Base-by-base conservation (phyloP, 306 rosid genomes). In the Vigna radiata region DNA sequence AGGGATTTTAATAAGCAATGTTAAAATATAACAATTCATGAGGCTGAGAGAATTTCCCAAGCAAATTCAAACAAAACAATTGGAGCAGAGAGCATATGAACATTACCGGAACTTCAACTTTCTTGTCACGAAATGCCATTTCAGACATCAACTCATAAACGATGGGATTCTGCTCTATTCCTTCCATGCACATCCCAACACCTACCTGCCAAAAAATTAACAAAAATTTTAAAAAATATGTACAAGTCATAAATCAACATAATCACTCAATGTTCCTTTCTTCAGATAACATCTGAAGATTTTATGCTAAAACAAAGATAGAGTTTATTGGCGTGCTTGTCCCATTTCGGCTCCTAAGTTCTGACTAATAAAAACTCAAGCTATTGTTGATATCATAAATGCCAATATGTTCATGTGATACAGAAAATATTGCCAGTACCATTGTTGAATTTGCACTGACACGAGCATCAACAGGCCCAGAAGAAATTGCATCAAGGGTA, bases 161-260 rank as follows among this genome's bases (percentile, higher is more conserved):
- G 53, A 94, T 88, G 50, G 97, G 96, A 84, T 94, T 92, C 5
- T 91, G 96, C 89, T 94, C 96, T 82, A 90, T 94, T 77, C 97
- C 98, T 88, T 94, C 98, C 98, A 94, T 94, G 87, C 98, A 92
- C 95, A 89, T 89, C 72, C 98, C 98, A 87, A 94, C 97, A 36
- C 98, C 98, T 59, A 92, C 89, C 98, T 94, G 75, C 84, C 79
- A 36, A 41, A 64, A 5, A 62, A 8, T 78, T 64, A 66, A 72
- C 10, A 37, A 16, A 31, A 69, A 69, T 46, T 55, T 47, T 39
- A 77, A 61, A 69, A 53, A 81, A 31, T 72, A 85, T 53, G 43
- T 61, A 27, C 11, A 69, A 29, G 46, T 14, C 9, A 73, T 1
- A 52, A 33, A 69, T 47, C 37, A 65, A 62, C 7, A 49, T 7